phyloP scores from a whole-genome alignment of 2,329 filamentous ascomycete genomes.

The Aspergillus sojae region DNA sequence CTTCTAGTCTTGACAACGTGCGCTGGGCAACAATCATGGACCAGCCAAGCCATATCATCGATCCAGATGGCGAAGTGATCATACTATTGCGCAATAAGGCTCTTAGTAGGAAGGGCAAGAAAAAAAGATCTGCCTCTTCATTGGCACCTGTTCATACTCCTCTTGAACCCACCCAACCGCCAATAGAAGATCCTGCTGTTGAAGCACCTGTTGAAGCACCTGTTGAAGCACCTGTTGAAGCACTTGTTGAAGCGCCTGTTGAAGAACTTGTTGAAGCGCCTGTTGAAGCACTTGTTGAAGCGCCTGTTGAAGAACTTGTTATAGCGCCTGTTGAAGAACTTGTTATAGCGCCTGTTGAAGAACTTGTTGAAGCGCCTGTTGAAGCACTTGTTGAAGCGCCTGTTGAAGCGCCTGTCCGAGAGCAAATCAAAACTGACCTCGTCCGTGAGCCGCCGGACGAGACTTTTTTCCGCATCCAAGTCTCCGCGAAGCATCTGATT shows the following conservation, averaged over 20 bases:
- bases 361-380: too few species aligned
- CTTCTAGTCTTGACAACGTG: too few species aligned
- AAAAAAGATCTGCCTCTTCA: background rate
- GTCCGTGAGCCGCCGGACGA: background rate
- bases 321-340: too few species aligned
- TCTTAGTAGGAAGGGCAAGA: background rate
- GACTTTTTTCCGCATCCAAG: slow-evolving; percentile 1
- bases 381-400: too few species aligned
- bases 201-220: too few species aligned
- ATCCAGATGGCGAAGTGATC: background rate
- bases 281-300: background rate
- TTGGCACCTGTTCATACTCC: background rate
- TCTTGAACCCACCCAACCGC: background rate
- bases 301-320: too few species aligned
- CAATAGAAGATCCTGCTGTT: background rate
- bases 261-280: background rate
- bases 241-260: background rate
- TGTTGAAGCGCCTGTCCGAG: background rate
- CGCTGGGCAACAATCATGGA: background rate
- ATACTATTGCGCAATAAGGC: background rate
- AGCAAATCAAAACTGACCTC: too few species aligned
- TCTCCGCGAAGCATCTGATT: slow-evolving; percentile 23
- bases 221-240: too few species aligned
- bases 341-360: too few species aligned
- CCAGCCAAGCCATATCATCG: background rate